Percentiles rank a stretch among this genome's conserved stretches.
These are phyloP conservation scores for Lasiosphaeriaceae sp. DNA, from an alignment of 495 filamentous ascomycete species.

Conservation along the genomic window DNA sequence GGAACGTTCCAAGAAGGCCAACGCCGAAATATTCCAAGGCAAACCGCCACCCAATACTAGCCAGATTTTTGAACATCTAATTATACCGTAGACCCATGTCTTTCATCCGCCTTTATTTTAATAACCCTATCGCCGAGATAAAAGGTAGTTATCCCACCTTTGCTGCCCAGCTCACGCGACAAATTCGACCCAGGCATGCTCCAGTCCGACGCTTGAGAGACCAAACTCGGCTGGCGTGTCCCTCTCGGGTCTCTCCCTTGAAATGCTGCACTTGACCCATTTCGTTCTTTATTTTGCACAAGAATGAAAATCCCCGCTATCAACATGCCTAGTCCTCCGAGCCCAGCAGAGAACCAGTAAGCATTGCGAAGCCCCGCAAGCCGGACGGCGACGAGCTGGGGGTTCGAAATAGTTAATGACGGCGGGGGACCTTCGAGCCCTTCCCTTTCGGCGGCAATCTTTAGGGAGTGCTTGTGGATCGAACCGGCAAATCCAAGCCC, in stretches of 20 bases:
- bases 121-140: conserved; percentile 3
- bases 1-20: too few species aligned
- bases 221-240: neutral
- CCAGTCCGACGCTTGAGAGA: neutral
- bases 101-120: neutral
- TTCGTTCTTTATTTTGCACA: neutral
- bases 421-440: conserved; percentile 1
- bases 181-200: neutral
- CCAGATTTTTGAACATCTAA: too few species aligned
- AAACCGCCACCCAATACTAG: too few species aligned
- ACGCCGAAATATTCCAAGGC: too few species aligned
- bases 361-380: conserved; percentile 54
- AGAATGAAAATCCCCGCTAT: conserved; percentile 15
- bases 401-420: neutral
- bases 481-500: conserved; percentile 46
- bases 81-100: too few species aligned
- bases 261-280: neutral
- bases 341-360: conserved; percentile 54
- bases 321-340: conserved; percentile 42
- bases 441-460: neutral
- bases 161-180: neutral
- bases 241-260: neutral
- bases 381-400: conserved; percentile 15
- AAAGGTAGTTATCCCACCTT: neutral
- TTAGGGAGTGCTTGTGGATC: conserved; percentile 24